phyloP scores from a whole-genome alignment of 768 basidiomycete species.

The Kwoniella dendrophila region DNA sequence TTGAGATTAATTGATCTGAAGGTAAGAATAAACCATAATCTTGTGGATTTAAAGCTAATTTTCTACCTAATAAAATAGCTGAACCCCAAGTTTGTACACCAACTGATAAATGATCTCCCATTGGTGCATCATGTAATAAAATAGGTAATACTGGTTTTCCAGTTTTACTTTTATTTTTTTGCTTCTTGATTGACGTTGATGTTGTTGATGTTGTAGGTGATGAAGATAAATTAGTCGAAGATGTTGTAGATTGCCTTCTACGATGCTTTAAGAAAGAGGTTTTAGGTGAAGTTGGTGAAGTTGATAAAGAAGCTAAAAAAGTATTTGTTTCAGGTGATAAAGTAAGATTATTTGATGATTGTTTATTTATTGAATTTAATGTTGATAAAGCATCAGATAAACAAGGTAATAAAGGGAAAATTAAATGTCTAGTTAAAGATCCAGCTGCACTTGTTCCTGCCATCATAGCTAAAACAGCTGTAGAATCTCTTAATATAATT shows the following conservation, averaged over 20 bases:
- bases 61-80: slow-evolving; percentile 51
- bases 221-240: background rate
- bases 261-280: background rate
- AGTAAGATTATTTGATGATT: slow-evolving; percentile 23
- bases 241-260: slow-evolving; percentile 2
- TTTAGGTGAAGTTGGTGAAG: slow-evolving; percentile 38
- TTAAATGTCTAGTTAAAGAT: slow-evolving; percentile 48
- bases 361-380: slow-evolving; percentile 4
- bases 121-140: slow-evolving; percentile 54
- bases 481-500: slow-evolving; percentile 46
- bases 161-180: background rate
- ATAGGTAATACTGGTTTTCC: slow-evolving; percentile 37
- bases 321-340: slow-evolving; percentile 40
- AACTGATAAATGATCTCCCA: slow-evolving; percentile 52
- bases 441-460: slow-evolving; percentile 52
- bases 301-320: slow-evolving; percentile 36
- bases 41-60: slow-evolving; percentile 42
- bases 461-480: slow-evolving; percentile 52
- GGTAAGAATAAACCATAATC: slow-evolving; percentile 39
- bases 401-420: slow-evolving; percentile 42
- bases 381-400: slow-evolving; percentile 28
- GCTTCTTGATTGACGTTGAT: background rate
- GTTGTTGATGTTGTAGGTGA: slow-evolving; percentile 5
- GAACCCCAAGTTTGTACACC: slow-evolving; percentile 57
- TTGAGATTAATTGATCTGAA: background rate